Evolutionary conservation across 106 monocot genomes (phyloP).

Genomic region (Chionographis japonica): DNA sequence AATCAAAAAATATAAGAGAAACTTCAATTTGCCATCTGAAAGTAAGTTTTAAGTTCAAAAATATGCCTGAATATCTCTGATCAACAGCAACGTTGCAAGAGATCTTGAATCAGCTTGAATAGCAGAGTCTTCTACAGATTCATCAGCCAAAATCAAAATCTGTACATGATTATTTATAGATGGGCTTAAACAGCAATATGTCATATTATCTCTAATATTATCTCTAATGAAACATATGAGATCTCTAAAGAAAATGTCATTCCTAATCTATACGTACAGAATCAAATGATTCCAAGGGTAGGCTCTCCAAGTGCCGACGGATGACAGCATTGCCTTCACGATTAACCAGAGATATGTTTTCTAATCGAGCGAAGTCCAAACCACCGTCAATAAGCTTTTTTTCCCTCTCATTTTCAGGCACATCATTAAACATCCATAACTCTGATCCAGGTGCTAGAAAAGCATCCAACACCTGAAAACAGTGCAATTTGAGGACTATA

Average conservation of each 20-base stretch:
- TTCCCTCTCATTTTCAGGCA: conserved; percentile 66
- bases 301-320: conserved; percentile 55
- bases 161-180: conserved; percentile 4
- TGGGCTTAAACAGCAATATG: background rate
- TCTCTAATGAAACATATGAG: background rate
- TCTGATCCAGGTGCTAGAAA: conserved; percentile 62
- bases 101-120: conserved; percentile 79
- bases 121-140: conserved; percentile 74
- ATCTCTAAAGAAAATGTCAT: background rate
- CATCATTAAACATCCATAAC: conserved; percentile 73
- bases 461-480: conserved; percentile 61
- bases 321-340: conserved; percentile 75
- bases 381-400: conserved; percentile 53
- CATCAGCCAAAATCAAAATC: conserved; percentile 79
- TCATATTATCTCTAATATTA: background rate
- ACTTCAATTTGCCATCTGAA: too few relatives aligned
- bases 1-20: background rate
- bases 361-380: conserved; percentile 40
- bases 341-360: conserved; percentile 48
- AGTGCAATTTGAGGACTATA: background rate
- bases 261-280: conserved; percentile 34
- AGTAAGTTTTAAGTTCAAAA: background rate
- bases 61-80: conserved; percentile 71
- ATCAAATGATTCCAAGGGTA: conserved; percentile 63
- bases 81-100: conserved; percentile 63